Evolutionary conservation across 768 basidiomycete genomes (phyloP).

Genomic region (Pleurotus cornucopiae): DNA sequence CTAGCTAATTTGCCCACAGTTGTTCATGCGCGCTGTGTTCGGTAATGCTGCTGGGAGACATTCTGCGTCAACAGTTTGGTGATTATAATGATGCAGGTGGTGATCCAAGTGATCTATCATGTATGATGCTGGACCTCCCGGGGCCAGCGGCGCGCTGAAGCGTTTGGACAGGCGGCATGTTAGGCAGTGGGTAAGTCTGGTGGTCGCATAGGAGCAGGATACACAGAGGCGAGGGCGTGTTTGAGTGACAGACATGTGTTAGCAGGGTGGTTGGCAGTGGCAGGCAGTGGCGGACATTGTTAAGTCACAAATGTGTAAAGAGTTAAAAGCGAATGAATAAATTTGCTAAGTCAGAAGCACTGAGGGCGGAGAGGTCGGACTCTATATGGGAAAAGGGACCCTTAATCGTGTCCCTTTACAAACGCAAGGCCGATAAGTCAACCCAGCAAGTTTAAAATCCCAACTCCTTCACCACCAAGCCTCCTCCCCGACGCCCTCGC

Average conservation of each 20-base stretch:
- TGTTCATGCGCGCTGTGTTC: no score
- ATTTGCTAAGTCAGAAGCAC: conserved; percentile 2
- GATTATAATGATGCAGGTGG: conserved; percentile 4
- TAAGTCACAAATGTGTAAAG: not conserved
- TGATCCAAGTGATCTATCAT: not conserved
- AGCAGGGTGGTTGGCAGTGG: not conserved
- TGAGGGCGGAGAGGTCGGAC: conserved; percentile 6
- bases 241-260: conserved; percentile 1
- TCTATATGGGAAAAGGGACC: conserved; percentile 2
- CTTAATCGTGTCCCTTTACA: conserved; percentile 6
- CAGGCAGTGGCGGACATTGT: not conserved
- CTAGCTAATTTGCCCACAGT: no score
- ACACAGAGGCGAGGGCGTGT: not conserved
- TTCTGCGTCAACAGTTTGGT: not conserved
- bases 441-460: conserved; percentile 7
- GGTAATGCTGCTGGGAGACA: no score
- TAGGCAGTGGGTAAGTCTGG: not conserved
- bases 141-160: not conserved
- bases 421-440: conserved; percentile 9
- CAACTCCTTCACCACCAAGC: not conserved
- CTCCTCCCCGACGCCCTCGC: conserved; percentile 5
- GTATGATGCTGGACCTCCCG: no score
- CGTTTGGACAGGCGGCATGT: not conserved
- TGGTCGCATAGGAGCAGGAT: not conserved
- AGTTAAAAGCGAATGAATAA: not conserved